phyloP scores from a whole-genome alignment of 1,139 yeast genomes.

The Ogataea hybrid region DNA sequence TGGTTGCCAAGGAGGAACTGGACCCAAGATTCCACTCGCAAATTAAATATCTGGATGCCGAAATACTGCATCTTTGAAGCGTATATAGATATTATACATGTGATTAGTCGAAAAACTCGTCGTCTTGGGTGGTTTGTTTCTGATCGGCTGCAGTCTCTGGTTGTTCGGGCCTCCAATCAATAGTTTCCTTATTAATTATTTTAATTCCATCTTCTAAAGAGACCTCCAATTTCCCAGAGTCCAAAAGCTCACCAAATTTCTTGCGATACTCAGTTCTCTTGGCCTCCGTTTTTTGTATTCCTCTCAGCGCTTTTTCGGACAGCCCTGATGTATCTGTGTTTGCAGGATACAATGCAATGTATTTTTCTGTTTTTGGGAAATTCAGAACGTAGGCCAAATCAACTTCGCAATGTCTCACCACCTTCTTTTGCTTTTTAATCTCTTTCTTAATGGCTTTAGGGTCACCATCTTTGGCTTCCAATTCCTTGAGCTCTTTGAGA shows the following conservation, averaged over 20 bases:
- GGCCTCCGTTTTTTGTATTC: conserved; percentile 46
- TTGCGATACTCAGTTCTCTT: conserved; percentile 50
- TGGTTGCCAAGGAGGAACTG: conserved; percentile 41
- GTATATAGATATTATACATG: not conserved
- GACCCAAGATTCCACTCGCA: conserved; percentile 28
- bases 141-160: not conserved
- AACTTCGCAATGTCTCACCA: conserved; percentile 56
- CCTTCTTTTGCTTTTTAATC: conserved; percentile 48
- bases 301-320: conserved; percentile 44
- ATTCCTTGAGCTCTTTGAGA: conserved; percentile 44
- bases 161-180: not conserved
- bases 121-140: conserved; percentile 32
- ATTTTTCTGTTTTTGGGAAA: conserved; percentile 79
- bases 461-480: conserved; percentile 30
- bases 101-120: conserved; percentile 48
- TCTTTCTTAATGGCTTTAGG: conserved; percentile 47
- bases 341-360: conserved; percentile 71
- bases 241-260: conserved; percentile 48
- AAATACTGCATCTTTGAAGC: conserved; percentile 18
- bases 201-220: conserved; percentile 54
- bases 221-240: conserved; percentile 53
- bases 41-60: conserved; percentile 45
- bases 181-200: conserved; percentile 28
- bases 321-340: conserved; percentile 31
- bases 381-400: conserved; percentile 76